A percentile compares a stretch with the other conserved stretches of the same genome.
Conservation (phyloP, 306 rosid genomes). For the Dryas octopetala region DNA sequence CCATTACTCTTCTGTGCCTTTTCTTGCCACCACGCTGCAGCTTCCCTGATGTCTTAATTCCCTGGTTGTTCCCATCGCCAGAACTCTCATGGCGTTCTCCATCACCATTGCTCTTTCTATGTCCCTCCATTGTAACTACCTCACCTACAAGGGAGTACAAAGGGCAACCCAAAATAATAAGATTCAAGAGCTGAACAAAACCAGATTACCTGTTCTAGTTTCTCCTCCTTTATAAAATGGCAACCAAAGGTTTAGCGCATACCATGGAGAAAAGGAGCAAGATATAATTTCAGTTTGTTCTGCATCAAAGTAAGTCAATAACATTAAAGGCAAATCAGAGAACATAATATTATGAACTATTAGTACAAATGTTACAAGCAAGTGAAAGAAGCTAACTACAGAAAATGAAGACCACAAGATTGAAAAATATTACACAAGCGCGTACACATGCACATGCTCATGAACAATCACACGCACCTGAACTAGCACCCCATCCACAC, state of each 20-base stretch:
- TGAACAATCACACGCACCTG: background rate
- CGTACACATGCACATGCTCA: background rate
- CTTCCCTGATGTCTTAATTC: constrained; percentile 35
- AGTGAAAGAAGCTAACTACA: no score
- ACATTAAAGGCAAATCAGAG: background rate
- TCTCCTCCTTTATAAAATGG: constrained; percentile 65
- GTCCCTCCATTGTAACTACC: background rate
- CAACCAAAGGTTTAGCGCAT: constrained; percentile 71
- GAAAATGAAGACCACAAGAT: no score
- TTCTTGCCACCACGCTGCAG: constrained; percentile 27
- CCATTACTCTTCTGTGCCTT: constrained; percentile 23
- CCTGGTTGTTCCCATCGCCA: constrained; percentile 12
- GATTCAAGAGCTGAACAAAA: background rate
- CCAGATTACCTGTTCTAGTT: constrained; percentile 53
- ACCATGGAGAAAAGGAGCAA: constrained; percentile 62
- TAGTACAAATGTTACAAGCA: background rate
- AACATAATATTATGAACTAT: background rate
- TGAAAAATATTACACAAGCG: no score
- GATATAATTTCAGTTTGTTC: constrained; percentile 53
- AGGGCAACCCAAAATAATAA: background rate
- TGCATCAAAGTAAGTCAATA: constrained; percentile 22
- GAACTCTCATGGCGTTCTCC: constrained; percentile 36
- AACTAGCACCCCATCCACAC: background rate
- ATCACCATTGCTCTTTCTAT: constrained; percentile 26
- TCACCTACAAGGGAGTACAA: background rate